Percentiles rank a stretch among this genome's conserved stretches.
Evolutionary conservation across 2,329 filamentous ascomycete species (phyloP).

Genomic region (Fusarium gaditjirri): DNA sequence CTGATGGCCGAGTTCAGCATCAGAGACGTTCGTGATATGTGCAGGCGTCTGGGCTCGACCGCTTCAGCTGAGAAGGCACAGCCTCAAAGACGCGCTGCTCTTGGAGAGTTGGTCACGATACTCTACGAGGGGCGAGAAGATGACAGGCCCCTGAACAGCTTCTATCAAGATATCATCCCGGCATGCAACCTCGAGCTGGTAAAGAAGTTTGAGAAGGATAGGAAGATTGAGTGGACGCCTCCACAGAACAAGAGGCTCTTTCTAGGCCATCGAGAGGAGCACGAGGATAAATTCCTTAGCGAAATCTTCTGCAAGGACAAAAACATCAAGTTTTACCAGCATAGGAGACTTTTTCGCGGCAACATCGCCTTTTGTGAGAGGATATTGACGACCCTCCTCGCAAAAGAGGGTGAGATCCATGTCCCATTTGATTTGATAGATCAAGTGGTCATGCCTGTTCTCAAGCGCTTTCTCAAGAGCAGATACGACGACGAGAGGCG

Average conservation of each 20-base stretch:
- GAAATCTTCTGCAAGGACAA: slow-evolving; percentile 25
- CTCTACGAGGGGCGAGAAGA: slow-evolving; percentile 26
- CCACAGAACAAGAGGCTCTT: slow-evolving; percentile 26
- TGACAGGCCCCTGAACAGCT: slow-evolving; percentile 29
- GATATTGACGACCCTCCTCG: slow-evolving; percentile 23
- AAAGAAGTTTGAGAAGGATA: slow-evolving; percentile 32
- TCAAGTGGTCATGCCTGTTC: slow-evolving; percentile 33
- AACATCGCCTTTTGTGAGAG: slow-evolving; percentile 25
- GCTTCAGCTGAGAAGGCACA: slow-evolving; percentile 32
- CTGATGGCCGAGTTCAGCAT: slow-evolving; percentile 44
- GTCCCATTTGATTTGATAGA: slow-evolving; percentile 34
- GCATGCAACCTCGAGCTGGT: slow-evolving; percentile 34
- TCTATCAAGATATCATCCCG: slow-evolving; percentile 42
- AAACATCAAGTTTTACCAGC: not conserved
- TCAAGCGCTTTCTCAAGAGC: slow-evolving; percentile 34
- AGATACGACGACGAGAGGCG: slow-evolving; percentile 16
- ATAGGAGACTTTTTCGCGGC: slow-evolving; percentile 25
- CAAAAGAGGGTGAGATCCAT: slow-evolving; percentile 1
- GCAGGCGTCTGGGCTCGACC: slow-evolving; percentile 34
- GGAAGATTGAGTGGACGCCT: slow-evolving; percentile 18
- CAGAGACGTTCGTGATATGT: slow-evolving; percentile 32
- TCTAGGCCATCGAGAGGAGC: slow-evolving; percentile 25
- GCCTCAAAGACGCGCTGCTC: slow-evolving; percentile 35
- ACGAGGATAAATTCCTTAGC: slow-evolving; percentile 28
- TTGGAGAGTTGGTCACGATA: slow-evolving; percentile 35